Base-by-base conservation (phyloP, 2,329 filamentous ascomycete species). In the Diaporthe longicolla region DNA sequence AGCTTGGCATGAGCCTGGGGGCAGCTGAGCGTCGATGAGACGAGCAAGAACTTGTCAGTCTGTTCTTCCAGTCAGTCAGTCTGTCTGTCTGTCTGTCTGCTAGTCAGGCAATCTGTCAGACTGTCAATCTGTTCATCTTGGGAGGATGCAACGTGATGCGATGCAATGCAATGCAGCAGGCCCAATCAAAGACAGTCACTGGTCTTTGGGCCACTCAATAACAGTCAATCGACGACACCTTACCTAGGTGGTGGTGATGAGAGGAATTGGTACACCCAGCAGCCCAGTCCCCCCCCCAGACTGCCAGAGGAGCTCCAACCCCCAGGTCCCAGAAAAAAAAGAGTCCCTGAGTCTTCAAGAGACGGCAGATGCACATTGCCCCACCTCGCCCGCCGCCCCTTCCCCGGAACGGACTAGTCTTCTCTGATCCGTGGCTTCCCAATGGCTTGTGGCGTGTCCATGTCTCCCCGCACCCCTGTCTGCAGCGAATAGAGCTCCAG, bases 401-500 rank as follows among this genome's bases (percentile, higher is more conserved):
- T 68, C 63, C 63, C 63, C 10, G 8, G n/a, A 68, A n/a, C 32
- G 48, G 63, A 68, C 63, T 68, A 68, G 63, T n/a, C 48, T 68
- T 3, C 4, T 35, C 29, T 68, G 63, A 26, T 68, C 63, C 63
- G 63, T 37, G 48, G 32, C 63, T 68, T 68, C 48, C 63, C 63
- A 54, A 21, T 68, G 63, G 63, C 63, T 54, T 68, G 63, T 29
- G 29, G 26, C 15, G 63, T 68, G 29, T 26, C n/a, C n/a, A 40
- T 68, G 29, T 54, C 63, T 54, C 19, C 63, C 63, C 21, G 32
- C 15, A 40, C 32, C 45, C 61, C 61, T 43, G 45, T 52, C 61
- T 29, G 63, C 63, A 54, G 48, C 63, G 63, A 68, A 68, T 68
- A 68, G 63, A 68, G 48, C 63, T 68, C 48, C 32, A 68, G 63